Base-by-base conservation (phyloP, 163 green algal species). In the Prototheca cutis region DNA sequence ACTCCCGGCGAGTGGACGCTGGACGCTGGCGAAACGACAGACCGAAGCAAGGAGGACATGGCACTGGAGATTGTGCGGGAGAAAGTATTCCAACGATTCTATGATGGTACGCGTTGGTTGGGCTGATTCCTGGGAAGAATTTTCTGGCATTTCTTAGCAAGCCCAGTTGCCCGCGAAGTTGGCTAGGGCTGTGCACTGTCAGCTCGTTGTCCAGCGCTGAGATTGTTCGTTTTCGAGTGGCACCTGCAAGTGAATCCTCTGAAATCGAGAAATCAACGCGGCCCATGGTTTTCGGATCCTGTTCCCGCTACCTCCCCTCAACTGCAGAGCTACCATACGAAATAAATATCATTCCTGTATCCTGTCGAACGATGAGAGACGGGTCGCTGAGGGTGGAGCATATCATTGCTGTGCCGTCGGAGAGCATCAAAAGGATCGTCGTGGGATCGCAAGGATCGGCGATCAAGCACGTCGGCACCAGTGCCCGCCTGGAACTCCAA, bases 1-100 rank as follows among this genome's bases (percentile, higher is more conserved):
- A 72, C 58, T 6, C 61, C 71, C 3, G 61, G 66, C 1, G 33
- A 60, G n/a, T 80, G 78, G 70, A 49, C 74, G 13, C 42, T 84
- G 61, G 34, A 68, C 2, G 30, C 45, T 4, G 58, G 39, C 4
- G 47, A 70, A 34, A 42, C 32, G n/a, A 78, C 71, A 6, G 72
- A 75, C 23, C 34, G 51, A 42, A 62, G 45, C 1, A 48, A 51
- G 6, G 25, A 51, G 21, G 64, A 77, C 6, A 47, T 81, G 30
- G 74, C 75, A 7, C 47, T 63, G 25, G 80, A 87, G 75, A 58
- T 85, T 21, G 66, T 82, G 25, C 55, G 72, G 7, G 80, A 84
- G 53, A 72, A 80, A 51, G 30, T 84, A 18, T 87, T 81, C 61
- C 58, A 48, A 57, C 56, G 63, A 19, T 61, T 79, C 28, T 32